Base-by-base conservation (phyloP, 2,329 filamentous ascomycete species). In the Trichoderma sp. region DNA sequence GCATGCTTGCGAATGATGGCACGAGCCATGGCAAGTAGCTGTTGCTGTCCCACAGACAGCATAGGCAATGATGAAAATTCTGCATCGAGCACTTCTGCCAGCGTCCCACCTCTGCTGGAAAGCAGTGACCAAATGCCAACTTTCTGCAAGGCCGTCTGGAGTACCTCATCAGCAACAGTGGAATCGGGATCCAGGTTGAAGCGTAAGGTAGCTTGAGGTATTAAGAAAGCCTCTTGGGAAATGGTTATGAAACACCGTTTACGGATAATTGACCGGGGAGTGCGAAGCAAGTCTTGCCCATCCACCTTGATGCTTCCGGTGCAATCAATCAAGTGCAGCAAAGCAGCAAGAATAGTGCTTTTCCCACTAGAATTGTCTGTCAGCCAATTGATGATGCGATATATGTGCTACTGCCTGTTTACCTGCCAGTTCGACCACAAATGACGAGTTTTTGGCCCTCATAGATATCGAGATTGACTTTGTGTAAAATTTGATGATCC, bases 11-110 rank as follows among this genome's bases (percentile, higher is more conserved):
- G 72, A 1, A 78, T 55, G 5, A 80, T 59, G 7, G 77, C 76
- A 8, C 79, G 72, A 6, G 76, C 74, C 2, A 81, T 70, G 4
- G 76, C 75, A 26, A 80, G 71, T 0, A 80, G 73, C 61, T 80
- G 78, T 2, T 71, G 67, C 67, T 80, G 77, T 4, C 79, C 78
- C 1, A 73, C 73, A 1, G 72, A 74, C 1, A 79, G 69, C 0
- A 61, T 72, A 2, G 72, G 74, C 2, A 80, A 70, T 2, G 63
- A 59, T 2, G 73, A 74, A 5, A 80, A 56, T 2, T 70, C 69
- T 5, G 66, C 69, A 52, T 79, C 75, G 0, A 80, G 71, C 14
- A 51, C 34, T 8, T 52, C 65, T 24, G 14, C 7, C 8, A 16
- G 16, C 14, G 24, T 49, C 18, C 58, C 34, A 32, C 28, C 24